These are phyloP conservation scores for Aspergillus latus DNA, from an alignment of 2,329 filamentous ascomycete species.

Conservation along the genomic window DNA sequence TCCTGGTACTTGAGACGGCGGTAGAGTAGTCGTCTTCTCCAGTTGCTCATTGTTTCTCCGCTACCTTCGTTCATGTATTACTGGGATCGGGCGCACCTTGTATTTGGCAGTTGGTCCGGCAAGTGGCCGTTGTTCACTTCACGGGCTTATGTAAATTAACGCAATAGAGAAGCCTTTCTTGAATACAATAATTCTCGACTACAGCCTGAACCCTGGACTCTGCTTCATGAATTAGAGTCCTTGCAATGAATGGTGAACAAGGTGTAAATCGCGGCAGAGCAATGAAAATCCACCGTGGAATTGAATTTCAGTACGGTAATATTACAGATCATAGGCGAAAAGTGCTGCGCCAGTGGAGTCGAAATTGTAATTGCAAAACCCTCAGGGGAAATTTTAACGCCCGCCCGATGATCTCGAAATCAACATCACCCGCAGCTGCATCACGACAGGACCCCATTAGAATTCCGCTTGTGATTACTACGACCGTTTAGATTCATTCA, in stretches of 20 bases:
- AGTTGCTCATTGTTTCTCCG: constrained; percentile 17
- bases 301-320: not conserved
- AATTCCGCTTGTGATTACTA: not conserved
- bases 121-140: constrained; percentile 15
- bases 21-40: constrained; percentile 46
- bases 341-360: not conserved
- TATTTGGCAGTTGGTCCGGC: constrained; percentile 14
- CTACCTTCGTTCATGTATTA: constrained; percentile 37
- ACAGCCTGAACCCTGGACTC: too few species aligned
- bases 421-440: not conserved
- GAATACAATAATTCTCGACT: not conserved
- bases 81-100: constrained; percentile 31
- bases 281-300: not conserved
- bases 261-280: too few species aligned
- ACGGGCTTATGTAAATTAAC: constrained; percentile 20
- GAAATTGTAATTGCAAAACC: constrained; percentile 21
- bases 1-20: constrained; percentile 90
- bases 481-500: not conserved
- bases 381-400: constrained; percentile 13
- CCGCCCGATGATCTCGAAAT: constrained; percentile 2
- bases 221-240: too few species aligned
- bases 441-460: not conserved
- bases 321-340: constrained; percentile 1
- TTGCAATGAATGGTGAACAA: too few species aligned
- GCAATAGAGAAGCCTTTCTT: constrained; percentile 1